Evolutionary conservation across 257 asterid genomes (phyloP).

Genomic region (Orobanche coerulescens): DNA sequence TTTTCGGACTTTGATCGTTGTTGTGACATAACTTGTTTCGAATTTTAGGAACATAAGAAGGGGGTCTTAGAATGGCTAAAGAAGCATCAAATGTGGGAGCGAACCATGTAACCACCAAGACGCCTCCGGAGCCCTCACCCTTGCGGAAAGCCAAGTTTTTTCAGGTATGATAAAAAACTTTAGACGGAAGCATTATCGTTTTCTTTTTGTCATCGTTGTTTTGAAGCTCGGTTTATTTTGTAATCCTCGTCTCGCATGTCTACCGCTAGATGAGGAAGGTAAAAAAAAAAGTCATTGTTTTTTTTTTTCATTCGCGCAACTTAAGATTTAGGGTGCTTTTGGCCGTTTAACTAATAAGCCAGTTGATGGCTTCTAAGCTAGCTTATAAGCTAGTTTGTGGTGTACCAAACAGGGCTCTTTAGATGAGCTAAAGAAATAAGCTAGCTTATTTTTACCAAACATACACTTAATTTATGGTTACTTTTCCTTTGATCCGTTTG

Average conservation of each 20-base stretch:
- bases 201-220: not conserved
- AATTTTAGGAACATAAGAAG: slow-evolving; percentile 22
- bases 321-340: too few relatives aligned
- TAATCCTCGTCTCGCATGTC: not conserved
- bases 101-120: slow-evolving; percentile 45
- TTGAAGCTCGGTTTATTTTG: not conserved
- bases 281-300: not conserved
- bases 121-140: slow-evolving; percentile 99
- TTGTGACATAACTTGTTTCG: not conserved
- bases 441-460: too few relatives aligned
- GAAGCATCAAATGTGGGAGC: slow-evolving; percentile 62
- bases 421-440: too few relatives aligned
- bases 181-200: not conserved
- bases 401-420: too few relatives aligned
- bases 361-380: too few relatives aligned
- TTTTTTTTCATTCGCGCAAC: not conserved
- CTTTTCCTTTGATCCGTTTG: not conserved
- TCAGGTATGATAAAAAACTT: slow-evolving; percentile 37
- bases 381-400: too few relatives aligned
- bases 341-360: too few relatives aligned
- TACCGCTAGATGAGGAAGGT: not conserved
- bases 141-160: slow-evolving; percentile 82
- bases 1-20: not conserved
- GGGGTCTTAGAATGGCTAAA: slow-evolving; percentile 46
- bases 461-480: not conserved